Evolutionary conservation across 2,329 filamentous ascomycete genomes (phyloP), one percentile per base, ranked within the genome.

Genomic region (Monosporascus sp.): DNA sequence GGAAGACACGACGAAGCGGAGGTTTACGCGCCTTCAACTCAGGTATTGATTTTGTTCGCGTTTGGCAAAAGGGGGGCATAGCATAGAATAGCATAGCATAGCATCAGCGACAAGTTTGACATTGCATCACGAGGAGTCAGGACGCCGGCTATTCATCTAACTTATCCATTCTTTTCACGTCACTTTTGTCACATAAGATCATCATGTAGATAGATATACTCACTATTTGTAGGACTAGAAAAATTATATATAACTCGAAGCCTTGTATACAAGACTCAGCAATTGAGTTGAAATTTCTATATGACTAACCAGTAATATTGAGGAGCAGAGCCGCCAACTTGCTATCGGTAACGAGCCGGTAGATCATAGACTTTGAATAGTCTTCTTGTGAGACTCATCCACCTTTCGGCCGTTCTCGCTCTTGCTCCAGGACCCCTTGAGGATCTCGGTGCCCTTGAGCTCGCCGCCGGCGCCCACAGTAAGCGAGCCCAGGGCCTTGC

Each of bases 401-500:
- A 65, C 47, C 24, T 55, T 50, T 4, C 62, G 59, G 25, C 60
- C 55, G 46, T 57, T 50, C 14, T 58, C 53, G 36, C 54, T 60
- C 44, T 47, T 60, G 9, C 24, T 55, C 62, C 62, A 67, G 11
- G 52, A 47, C 7, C 77, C 77, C 54, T 69, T 72, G 25, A 80
- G 64, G 11, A 69, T 54, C 2, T 70, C 66, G 18, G 65, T 68
- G 5, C 72, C 72, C 39, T 67, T 66, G 22, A 79, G 54, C 57
- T 73, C 66, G 0, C 73, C 73, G 54, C 73, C 65, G 1, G 62
- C 56, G 6, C 64, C 72, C 9, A 77, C 65, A 48, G 66, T 68
- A 50, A 80, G 61, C 18, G 64, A 62, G 1, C 72, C 76, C n/a
- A 74, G 46, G 5, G 57, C 57, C 18, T 69, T 70, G 1, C 78